These are phyloP conservation scores for Trebouxia sp. DNA, from an alignment of 139 green algal genomes.

Conservation along the genomic window DNA sequence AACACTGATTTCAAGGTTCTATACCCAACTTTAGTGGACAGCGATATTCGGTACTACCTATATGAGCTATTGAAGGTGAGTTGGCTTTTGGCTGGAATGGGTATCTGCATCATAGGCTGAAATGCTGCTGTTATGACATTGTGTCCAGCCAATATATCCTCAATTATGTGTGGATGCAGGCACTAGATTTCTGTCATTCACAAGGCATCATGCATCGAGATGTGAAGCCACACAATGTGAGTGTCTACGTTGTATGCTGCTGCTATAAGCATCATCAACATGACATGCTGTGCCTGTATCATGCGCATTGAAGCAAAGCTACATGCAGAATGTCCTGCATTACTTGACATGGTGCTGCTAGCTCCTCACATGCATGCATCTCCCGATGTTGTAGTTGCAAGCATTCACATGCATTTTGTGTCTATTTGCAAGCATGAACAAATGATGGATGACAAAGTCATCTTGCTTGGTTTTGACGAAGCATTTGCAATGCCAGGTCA, in stretches of 20 bases:
- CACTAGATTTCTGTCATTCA: constrained; percentile 95
- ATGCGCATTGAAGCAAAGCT: background rate
- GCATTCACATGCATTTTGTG: too few species aligned
- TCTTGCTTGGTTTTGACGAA: too few species aligned
- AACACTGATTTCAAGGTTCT: constrained; percentile 94
- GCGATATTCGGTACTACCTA: constrained; percentile 99
- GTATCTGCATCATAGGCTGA: background rate
- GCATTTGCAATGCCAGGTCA: too few species aligned
- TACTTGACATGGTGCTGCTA: constrained; percentile 82
- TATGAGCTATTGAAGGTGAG: constrained; percentile 89
- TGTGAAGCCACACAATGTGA: constrained; percentile 83
- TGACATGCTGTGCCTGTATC: background rate
- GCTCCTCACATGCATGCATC: background rate
- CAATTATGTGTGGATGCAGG: constrained; percentile 46
- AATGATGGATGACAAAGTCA: too few species aligned
- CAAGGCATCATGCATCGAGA: constrained; percentile 90
- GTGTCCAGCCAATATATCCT: background rate
- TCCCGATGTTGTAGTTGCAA: too few species aligned
- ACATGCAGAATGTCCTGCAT: background rate
- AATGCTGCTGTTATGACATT: too few species aligned
- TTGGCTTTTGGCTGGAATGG: background rate
- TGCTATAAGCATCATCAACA: too few species aligned
- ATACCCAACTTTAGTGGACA: constrained; percentile 95
- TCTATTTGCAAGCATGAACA: too few species aligned
- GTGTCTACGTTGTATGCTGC: too few species aligned